A percentile compares a stretch with the other conserved stretches of the same genome.
These are phyloP conservation scores for Ogataea haglerorum DNA, from an alignment of 805 yeast species.

Conservation along the genomic window DNA sequence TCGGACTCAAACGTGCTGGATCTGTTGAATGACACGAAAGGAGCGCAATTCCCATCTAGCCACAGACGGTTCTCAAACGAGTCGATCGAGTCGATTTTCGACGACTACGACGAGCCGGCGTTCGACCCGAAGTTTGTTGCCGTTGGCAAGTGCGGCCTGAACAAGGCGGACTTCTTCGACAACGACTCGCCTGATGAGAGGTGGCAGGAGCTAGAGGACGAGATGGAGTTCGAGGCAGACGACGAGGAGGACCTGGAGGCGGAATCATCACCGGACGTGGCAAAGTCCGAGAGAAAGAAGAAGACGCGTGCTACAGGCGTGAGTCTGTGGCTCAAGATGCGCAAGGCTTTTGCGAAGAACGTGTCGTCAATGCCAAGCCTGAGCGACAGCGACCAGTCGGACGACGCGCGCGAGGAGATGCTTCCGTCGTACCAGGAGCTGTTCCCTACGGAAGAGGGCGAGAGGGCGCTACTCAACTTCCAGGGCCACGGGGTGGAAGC, in stretches of 20 bases:
- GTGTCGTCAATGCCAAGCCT: constrained; percentile 5
- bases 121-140: constrained; percentile 20
- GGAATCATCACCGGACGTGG: not conserved
- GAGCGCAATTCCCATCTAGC: not conserved
- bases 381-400: constrained; percentile 14
- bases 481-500: constrained; percentile 22
- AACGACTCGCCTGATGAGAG: constrained; percentile 8
- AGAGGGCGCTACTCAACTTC: constrained; percentile 30
- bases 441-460: constrained; percentile 50
- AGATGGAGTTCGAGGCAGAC: constrained; percentile 19
- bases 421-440: constrained; percentile 75
- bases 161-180: constrained; percentile 17
- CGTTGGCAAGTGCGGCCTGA: constrained; percentile 19
- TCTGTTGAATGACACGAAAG: constrained; percentile 23
- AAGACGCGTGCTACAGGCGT: constrained; percentile 20
- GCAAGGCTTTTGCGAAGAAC: constrained; percentile 24
- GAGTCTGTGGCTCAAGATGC: constrained; percentile 32
- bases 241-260: constrained; percentile 20
- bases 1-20: constrained; percentile 39
- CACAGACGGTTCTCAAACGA: constrained; percentile 28
- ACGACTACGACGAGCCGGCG: constrained; percentile 19
- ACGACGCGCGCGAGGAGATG: constrained; percentile 37
- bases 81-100: constrained; percentile 27
- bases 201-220: constrained; percentile 6
- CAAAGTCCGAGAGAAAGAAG: constrained; percentile 1